Base-by-base conservation (phyloP, 202 grass and related monocot genomes). In the Setaria italica region DNA sequence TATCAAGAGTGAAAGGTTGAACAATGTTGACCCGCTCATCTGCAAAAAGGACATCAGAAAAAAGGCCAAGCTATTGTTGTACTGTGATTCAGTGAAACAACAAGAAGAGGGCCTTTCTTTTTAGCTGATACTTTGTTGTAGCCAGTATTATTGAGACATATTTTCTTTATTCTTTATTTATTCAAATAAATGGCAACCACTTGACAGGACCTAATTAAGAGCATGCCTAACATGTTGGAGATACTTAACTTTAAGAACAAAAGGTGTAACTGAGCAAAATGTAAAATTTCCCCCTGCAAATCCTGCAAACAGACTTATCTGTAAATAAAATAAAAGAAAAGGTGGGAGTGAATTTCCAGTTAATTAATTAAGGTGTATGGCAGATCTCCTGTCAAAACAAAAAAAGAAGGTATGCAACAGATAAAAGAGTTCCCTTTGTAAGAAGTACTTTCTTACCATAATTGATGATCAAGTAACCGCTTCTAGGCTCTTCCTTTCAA, bases 1-100 rank as follows among this genome's bases (percentile, higher is more conserved):
- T 86, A 90, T 98, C 53, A 95, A 62, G 16, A 95, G 86, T 25
- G 91, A 98, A 42, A 98, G 89, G 68, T 90, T 90, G 37, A 90
- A 80, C 80, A 90, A 74, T n/a, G 89, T 87, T 56, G 89, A 45
- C 70, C 89, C 88, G 74, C 88, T 87, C 88, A 90, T 87, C 88
- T 90, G 60, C 43, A 83, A 73, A 53, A 87, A 34, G 21, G 3
- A 29, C 65, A 66, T 51, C 21, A 80, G 51, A 25, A 54, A 8
- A 48, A 50, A 48, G 4, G 9, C 9, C 33, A 62, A 80, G 69
- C 7, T 76, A 9, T 19, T 25, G 25, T 37, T 90, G 12, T 1
- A 74, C 3, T 74, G 56, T 64, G 20, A 62, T 2, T 68, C 3
- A 68, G 56, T 64, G 30, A 74, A 83, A 78, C 34, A 15, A 35